Conservation (phyloP, 768 basidiomycete species). For the Tylopilus felleus region DNA sequence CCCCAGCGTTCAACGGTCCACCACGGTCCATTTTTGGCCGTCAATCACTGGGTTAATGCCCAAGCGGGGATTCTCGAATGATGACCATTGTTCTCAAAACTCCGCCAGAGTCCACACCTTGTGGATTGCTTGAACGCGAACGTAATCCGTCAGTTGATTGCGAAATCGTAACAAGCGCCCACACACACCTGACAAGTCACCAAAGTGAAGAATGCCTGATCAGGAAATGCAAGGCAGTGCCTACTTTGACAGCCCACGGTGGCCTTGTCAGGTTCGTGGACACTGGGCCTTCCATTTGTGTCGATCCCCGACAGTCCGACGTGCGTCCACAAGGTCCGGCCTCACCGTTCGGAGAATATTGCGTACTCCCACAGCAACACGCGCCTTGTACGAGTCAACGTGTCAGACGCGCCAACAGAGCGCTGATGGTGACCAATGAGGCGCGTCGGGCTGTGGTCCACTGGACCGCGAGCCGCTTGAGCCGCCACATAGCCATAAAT, state of each 20-base stretch:
- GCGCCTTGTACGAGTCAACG: conserved; percentile 21
- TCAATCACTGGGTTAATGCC: neutral
- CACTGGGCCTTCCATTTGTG: neutral
- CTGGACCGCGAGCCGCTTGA: neutral
- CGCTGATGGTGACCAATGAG: neutral
- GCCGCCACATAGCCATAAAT: conserved; percentile 20
- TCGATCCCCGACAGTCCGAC: neutral
- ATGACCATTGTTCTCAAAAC: conserved; percentile 16
- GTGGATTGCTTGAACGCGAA: neutral
- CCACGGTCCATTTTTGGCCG: conserved; percentile 9
- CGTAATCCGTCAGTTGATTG: neutral
- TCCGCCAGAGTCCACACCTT: conserved; percentile 8
- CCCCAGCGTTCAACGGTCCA: neutral
- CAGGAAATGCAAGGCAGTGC: neutral
- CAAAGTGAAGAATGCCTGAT: neutral
- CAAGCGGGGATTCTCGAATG: neutral
- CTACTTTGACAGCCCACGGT: neutral
- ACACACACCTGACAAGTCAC: conserved; percentile 6
- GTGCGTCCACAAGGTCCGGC: neutral
- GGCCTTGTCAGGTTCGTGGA: neutral
- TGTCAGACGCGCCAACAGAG: neutral
- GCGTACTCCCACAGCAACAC: neutral
- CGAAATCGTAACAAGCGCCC: neutral
- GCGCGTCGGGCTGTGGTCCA: conserved; percentile 14
- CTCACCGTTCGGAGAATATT: conserved; percentile 1